Evolutionary conservation across 2,329 filamentous ascomycete species (phyloP), one percentile per base, ranked within the genome.

Genomic region (Claviceps fusiformis): DNA sequence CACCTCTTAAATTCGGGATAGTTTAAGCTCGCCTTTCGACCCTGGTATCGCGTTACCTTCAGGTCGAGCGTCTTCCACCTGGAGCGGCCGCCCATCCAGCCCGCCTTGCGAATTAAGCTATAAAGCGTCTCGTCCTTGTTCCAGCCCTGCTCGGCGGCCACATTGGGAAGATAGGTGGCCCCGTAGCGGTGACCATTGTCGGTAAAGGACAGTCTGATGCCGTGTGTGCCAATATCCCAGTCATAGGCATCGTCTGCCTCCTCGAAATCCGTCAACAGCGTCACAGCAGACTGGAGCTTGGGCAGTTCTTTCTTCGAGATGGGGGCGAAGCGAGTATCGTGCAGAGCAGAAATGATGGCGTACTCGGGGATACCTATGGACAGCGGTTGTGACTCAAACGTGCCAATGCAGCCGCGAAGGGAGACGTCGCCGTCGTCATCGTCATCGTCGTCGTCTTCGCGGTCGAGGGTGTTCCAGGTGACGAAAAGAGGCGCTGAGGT

Each of bases 341-440:
- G 72, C 27, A 86, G 70, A 3, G 82, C 82, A 68, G 91, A 90
- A 53, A 86, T 93, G 61, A 95, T 72, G 50, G 91, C 87, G 71
- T 96, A 97, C 58, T 82, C 83, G 53, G 82, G 75, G 47, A 98
- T 74, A 4, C 90, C 91, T 1, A 80, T 71, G 35, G 82, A 77
- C 13, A 98, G 79, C 52, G 86, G 81, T 63, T 88, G 82, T 2
- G 83, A 69, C 64, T 91, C 87, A 65, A 97, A 98, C 2, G 92
- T 98, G 62, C 93, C 93, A 66, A 98, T 97, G 75, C 93, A 98
- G 57, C 93, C 93, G 57, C 93, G 85, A 46, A 98, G 80, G 29
- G 79, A 80, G 67, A 85, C 56, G 41, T 68, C 65, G 59, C 63
- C 63, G 24, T 62, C 65, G 13, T 29, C 55, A 43, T 68, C 65